Evolutionary conservation across 495 filamentous ascomycete genomes (phyloP).

Genomic region (Elaphomyces granulatus): DNA sequence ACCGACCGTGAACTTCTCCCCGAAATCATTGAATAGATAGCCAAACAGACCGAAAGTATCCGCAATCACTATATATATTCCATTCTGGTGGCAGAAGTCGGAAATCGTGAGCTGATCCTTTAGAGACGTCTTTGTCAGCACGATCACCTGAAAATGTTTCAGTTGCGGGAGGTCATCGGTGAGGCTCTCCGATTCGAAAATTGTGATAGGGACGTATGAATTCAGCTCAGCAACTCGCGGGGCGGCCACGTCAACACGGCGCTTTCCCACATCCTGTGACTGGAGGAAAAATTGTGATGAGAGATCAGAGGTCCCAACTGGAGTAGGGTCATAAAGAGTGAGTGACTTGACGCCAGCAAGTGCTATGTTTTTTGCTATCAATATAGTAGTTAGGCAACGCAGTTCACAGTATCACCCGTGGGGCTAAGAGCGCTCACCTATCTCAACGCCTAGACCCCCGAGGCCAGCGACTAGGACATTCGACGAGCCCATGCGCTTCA

Average conservation of each 20-base stretch:
- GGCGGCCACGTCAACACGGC: conserved; percentile 70
- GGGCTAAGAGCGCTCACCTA: conserved; percentile 37
- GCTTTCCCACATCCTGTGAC: conserved; percentile 78
- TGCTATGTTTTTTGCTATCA: conserved; percentile 85
- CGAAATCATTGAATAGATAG: conserved; percentile 93
- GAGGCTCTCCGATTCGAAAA: conserved; percentile 52
- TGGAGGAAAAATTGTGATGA: conserved; percentile 95
- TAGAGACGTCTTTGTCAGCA: conserved; percentile 72
- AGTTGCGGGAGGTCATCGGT: conserved; percentile 58
- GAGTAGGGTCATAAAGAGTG: conserved; percentile 75
- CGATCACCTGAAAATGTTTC: conserved; percentile 79
- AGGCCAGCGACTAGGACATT: conserved; percentile 87
- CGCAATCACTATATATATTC: conserved; percentile 74
- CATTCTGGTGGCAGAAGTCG: conserved; percentile 84
- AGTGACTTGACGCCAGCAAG: conserved; percentile 87
- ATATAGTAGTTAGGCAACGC: conserved; percentile 6
- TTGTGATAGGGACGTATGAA: conserved; percentile 78
- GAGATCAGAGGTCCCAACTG: conserved; percentile 68
- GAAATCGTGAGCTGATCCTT: conserved; percentile 67
- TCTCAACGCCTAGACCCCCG: conserved; percentile 91
- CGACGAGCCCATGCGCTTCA: conserved; percentile 97
- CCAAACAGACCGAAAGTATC: conserved; percentile 93
- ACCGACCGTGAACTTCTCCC: conserved; percentile 75
- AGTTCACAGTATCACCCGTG: background rate
- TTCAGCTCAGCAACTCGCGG: conserved; percentile 90